A percentile compares a stretch with the other conserved stretches of the same genome.
These are phyloP conservation scores for Pestalotiopsis sp. DNA, from an alignment of 2,329 filamentous ascomycete genomes.

Conservation along the genomic window DNA sequence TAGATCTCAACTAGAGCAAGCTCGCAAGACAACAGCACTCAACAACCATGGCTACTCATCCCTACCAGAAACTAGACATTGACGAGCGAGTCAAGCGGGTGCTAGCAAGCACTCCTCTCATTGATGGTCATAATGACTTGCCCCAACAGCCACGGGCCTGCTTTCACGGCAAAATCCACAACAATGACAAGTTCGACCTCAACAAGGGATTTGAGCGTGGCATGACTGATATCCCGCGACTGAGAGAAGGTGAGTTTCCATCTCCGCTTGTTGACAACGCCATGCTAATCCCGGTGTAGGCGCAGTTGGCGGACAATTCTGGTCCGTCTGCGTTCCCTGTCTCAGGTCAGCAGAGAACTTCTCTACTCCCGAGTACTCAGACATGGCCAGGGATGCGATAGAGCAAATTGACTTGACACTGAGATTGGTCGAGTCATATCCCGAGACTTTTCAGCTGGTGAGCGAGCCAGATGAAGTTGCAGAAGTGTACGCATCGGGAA, in stretches of 20 bases:
- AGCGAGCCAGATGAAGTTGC: slow-evolving; percentile 29
- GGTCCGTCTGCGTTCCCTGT: slow-evolving; percentile 30
- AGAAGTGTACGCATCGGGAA: slow-evolving; percentile 28
- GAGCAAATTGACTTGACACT: slow-evolving; percentile 25
- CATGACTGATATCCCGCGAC: slow-evolving; percentile 13
- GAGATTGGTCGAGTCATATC: slow-evolving; percentile 26
- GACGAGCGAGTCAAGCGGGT: slow-evolving; percentile 6
- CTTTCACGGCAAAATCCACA: slow-evolving; percentile 33
- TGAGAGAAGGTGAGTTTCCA: slow-evolving; percentile 12
- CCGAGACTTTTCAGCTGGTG: slow-evolving; percentile 25
- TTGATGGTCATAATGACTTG: slow-evolving; percentile 38
- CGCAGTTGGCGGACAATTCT: slow-evolving; percentile 33
- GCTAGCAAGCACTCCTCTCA: slow-evolving; percentile 19
- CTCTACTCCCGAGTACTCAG: slow-evolving; percentile 23
- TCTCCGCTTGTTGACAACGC: background rate
- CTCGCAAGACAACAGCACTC: background rate
- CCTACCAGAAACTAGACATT: slow-evolving; percentile 3
- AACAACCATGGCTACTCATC: background rate
- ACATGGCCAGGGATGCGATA: slow-evolving; percentile 21
- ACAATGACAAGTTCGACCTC: slow-evolving; percentile 35
- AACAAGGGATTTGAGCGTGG: slow-evolving; percentile 33
- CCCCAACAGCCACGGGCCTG: slow-evolving; percentile 28
- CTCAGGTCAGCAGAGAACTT: slow-evolving; percentile 26
- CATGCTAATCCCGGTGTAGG: slow-evolving; percentile 11
- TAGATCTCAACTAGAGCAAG: background rate